Evolutionary conservation across 257 asterid species (phyloP).

Genomic region (Nicotiana attenuata): DNA sequence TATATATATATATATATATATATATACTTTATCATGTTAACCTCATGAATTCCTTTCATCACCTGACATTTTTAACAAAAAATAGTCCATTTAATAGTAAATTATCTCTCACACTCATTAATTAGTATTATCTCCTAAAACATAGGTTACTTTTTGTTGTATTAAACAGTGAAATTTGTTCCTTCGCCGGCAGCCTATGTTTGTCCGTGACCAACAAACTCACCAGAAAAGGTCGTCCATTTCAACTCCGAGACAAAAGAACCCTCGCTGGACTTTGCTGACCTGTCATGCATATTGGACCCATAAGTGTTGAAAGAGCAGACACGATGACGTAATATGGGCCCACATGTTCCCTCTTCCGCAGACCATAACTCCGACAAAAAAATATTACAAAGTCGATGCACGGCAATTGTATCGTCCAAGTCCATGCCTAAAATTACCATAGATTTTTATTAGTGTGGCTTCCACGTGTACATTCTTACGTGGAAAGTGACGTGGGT

Average conservation of each 20-base stretch:
- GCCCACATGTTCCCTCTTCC: slow-evolving; percentile 19
- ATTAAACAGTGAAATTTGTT: slow-evolving; percentile 14
- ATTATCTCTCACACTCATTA: neutral
- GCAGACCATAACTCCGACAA: neutral
- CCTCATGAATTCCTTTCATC: neutral
- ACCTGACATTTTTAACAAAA: neutral
- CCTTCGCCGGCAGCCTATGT: slow-evolving; percentile 31
- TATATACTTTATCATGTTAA: neutral
- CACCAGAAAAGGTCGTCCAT: slow-evolving; percentile 1
- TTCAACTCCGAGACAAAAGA: slow-evolving; percentile 18
- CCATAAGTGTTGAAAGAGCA: neutral
- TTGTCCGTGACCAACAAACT: slow-evolving; percentile 24
- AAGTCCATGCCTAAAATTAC: slow-evolving; percentile 16
- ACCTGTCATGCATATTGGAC: slow-evolving; percentile 17
- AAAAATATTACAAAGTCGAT: slow-evolving; percentile 19
- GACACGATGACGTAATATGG: neutral
- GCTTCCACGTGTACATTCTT: neutral
- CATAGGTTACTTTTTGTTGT: neutral
- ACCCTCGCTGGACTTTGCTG: slow-evolving; percentile 20
- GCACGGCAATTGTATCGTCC: slow-evolving; percentile 15
- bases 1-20: neutral
- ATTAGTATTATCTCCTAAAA: neutral
- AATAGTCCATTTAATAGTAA: neutral
- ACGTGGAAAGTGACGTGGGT: slow-evolving; percentile 15
- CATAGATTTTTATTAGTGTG: neutral